Percentiles rank a stretch among this genome's conserved stretches.
phyloP scores from a whole-genome alignment of 805 yeast genomes.

The Metahyphopichia silvanorum region DNA sequence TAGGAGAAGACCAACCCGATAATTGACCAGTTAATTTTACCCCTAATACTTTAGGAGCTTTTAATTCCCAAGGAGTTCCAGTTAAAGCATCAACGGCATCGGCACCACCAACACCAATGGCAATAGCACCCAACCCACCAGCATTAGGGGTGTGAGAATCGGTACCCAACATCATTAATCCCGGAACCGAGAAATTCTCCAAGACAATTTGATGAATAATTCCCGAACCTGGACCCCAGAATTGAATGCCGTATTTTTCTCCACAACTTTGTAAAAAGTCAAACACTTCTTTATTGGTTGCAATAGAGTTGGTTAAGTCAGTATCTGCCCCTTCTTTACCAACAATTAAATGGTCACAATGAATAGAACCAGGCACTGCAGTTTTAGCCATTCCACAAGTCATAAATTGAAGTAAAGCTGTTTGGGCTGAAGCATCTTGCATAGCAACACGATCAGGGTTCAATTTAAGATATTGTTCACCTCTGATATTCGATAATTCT shows the following conservation, averaged over 20 bases:
- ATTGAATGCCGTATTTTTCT: constrained; percentile 92
- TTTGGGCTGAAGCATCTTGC: constrained; percentile 99
- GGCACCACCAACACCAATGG: constrained; percentile 99
- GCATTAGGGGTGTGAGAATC: constrained; percentile 99
- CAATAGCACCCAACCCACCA: constrained; percentile 97
- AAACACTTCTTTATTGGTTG: constrained; percentile 90
- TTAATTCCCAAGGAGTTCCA: constrained; percentile 97
- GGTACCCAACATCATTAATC: constrained; percentile 95
- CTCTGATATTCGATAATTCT: constrained; percentile 61
- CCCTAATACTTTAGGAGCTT: constrained; percentile 94
- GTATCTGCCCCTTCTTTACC: constrained; percentile 89
- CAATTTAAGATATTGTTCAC: constrained; percentile 84
- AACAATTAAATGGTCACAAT: constrained; percentile 97
- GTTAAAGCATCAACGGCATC: constrained; percentile 98
- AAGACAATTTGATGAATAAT: constrained; percentile 96
- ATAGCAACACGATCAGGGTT: constrained; percentile 98
- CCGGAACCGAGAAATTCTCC: constrained; percentile 96
- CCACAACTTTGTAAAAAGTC: constrained; percentile 92
- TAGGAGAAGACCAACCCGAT: constrained; percentile 95
- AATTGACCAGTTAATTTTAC: constrained; percentile 87
- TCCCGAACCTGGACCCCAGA: constrained; percentile 99
- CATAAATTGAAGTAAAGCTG: constrained; percentile 98
- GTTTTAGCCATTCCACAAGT: constrained; percentile 88
- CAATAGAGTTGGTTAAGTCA: constrained; percentile 78
- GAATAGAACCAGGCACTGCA: constrained; percentile 92